Evolutionary conservation across 805 yeast genomes (phyloP).

Genomic region (Ogataea kodamae): DNA sequence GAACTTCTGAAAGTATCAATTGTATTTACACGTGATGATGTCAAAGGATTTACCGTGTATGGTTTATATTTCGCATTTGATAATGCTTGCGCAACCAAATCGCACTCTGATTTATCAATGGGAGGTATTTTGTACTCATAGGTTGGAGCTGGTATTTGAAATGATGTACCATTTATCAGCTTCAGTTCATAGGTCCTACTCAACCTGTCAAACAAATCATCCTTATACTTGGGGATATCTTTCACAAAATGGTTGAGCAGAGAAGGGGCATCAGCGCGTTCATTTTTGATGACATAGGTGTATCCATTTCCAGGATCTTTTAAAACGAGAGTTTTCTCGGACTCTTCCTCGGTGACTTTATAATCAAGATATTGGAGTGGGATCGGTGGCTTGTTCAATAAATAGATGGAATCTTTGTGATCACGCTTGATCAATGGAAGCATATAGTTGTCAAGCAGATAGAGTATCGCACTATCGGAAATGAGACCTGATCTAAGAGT

Average conservation of each 20-base stretch:
- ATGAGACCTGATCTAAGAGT: slow-evolving; percentile 29
- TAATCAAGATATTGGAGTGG: slow-evolving; percentile 28
- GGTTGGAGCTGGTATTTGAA: slow-evolving; percentile 10
- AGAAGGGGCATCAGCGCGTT: slow-evolving; percentile 22
- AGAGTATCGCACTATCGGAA: slow-evolving; percentile 41
- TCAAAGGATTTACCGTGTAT: slow-evolving; percentile 14
- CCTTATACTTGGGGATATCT: slow-evolving; percentile 19
- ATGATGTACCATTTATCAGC: slow-evolving; percentile 23
- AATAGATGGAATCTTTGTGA: slow-evolving; percentile 18
- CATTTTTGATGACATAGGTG: slow-evolving; percentile 18
- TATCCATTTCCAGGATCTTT: slow-evolving; percentile 25
- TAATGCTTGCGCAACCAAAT: slow-evolving; percentile 14
- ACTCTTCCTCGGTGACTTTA: slow-evolving; percentile 17
- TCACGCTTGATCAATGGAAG: slow-evolving; percentile 23
- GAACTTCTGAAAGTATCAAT: slow-evolving; percentile 41
- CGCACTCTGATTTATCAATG: slow-evolving; percentile 12
- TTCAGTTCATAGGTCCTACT: slow-evolving; percentile 20
- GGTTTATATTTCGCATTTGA: slow-evolving; percentile 14
- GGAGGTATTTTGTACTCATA: slow-evolving; percentile 11
- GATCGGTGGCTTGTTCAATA: slow-evolving; percentile 26
- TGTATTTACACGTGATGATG: slow-evolving; percentile 11
- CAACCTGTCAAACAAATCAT: slow-evolving; percentile 22
- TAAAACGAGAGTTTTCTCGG: slow-evolving; percentile 20
- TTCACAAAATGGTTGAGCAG: slow-evolving; percentile 24
- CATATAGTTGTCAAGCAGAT: slow-evolving; percentile 37